A percentile compares a stretch with the other conserved stretches of the same genome.
These are phyloP conservation scores for Turritis glabra DNA, from an alignment of 345 rosid species.

Conservation along the genomic window DNA sequence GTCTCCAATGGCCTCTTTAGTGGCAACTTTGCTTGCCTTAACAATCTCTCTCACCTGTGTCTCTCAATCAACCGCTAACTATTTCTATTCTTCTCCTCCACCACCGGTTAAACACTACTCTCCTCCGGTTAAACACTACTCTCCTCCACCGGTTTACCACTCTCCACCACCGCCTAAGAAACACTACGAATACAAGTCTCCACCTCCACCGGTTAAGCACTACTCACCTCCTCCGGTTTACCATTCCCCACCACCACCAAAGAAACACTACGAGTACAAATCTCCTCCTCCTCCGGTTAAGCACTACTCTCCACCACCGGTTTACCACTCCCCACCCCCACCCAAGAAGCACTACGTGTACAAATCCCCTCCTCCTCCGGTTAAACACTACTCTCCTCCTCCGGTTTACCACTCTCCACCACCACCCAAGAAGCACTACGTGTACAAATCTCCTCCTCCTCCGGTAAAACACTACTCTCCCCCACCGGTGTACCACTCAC, in stretches of 20 bases:
- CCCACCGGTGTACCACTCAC: slow-evolving; percentile 8
- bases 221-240: slow-evolving; percentile 27
- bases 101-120: slow-evolving; percentile 41
- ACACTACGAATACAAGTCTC: slow-evolving; percentile 33
- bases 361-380: slow-evolving; percentile 31
- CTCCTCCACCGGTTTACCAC: slow-evolving; percentile 32
- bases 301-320: slow-evolving; percentile 26
- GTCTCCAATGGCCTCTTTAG: slow-evolving; percentile 43
- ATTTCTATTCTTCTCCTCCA: slow-evolving; percentile 41
- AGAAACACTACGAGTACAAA: slow-evolving; percentile 28
- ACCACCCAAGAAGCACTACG: slow-evolving; percentile 25
- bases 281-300: slow-evolving; percentile 35
- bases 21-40: slow-evolving; percentile 35
- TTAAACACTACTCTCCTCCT: slow-evolving; percentile 15
- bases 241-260: slow-evolving; percentile 38
- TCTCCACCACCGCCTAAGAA: slow-evolving; percentile 40
- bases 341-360: slow-evolving; percentile 30
- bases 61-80: slow-evolving; percentile 35
- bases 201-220: slow-evolving; percentile 31
- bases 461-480: slow-evolving; percentile 27
- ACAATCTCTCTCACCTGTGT: slow-evolving; percentile 36
- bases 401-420: slow-evolving; percentile 30
- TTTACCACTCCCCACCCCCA: slow-evolving; percentile 36
- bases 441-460: slow-evolving; percentile 27
- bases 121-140: slow-evolving; percentile 35